Conservation (phyloP, 257 asterid species). For the Solanum dulcamara region DNA sequence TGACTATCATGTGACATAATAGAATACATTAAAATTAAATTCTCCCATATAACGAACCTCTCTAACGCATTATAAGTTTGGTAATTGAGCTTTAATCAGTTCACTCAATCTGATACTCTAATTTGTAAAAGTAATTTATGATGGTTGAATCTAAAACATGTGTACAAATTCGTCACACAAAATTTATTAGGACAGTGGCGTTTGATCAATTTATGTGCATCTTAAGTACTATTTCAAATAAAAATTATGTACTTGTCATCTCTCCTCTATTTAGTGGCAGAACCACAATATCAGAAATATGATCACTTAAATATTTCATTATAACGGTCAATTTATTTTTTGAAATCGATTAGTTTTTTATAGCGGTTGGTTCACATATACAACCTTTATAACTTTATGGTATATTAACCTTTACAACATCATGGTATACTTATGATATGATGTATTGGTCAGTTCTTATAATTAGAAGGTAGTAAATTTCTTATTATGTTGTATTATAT, state of each 20-base stretch:
- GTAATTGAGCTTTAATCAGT: background rate
- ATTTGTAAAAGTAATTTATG: background rate
- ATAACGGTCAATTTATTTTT: background rate
- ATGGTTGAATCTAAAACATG: background rate
- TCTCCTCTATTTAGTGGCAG: background rate
- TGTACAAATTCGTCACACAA: background rate
- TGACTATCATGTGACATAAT: background rate
- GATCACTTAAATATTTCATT: background rate
- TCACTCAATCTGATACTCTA: background rate
- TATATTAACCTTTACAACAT: background rate
- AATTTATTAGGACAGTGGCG: background rate
- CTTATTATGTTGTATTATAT: background rate
- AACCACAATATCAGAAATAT: background rate
- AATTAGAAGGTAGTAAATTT: background rate
- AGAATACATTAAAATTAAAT: background rate
- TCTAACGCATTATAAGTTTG: background rate
- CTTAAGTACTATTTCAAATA: background rate
- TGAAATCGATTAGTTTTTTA: background rate
- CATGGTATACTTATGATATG: background rate
- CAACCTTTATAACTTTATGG: background rate
- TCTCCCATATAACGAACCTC: background rate
- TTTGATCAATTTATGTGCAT: accelerated
- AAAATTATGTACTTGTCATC: background rate
- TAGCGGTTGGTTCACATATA: background rate
- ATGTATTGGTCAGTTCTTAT: background rate